Base-by-base conservation (phyloP, 441 rosid species). In the Eruca vesicaria region DNA sequence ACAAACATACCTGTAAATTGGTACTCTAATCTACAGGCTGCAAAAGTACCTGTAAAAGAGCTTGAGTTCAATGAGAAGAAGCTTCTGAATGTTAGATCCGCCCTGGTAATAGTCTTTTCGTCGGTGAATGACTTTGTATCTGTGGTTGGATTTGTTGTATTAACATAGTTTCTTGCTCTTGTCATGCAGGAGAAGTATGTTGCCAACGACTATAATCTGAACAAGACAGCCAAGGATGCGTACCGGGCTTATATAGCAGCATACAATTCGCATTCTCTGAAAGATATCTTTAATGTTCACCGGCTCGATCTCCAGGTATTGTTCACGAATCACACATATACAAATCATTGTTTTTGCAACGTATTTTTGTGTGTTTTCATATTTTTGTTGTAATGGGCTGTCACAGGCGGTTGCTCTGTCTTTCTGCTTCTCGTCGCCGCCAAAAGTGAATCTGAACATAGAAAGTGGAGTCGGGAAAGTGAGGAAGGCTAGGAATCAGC, bases 261-360 rank as follows among this genome's bases (percentile, higher is more conserved):
- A 2, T 96, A 96, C 79, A 94, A 96, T 79, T 94, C 96, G n/a
- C 98, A 96, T 81, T 87, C 98, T 2, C 86, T 92, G 90, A 94
- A 96, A 83, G 97, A 93, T 71, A 59, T 62, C 10, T 66, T 68
- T 76, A 93, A 93, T 61, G 99, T 96, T 62, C 99, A 94, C 76
- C 89, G 92, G 20, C 98, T 96, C 0, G 97, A 96, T 85, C 86
- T 92, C 29, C 94, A 92, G 98, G 99, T 96, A 62, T 6, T 19
- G 38, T 29, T 60, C 82, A 45, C n/a, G n/a, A n/a, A n/a, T n/a
- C 3, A 45, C 18, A 23, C 19, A 32, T 10, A 29, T 9, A n/a
- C n/a, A 33, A 23, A 5, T 15, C 1, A 38, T 7, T 36, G 29
- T 16, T 52, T 18, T 72, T 78, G 21, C 60, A 57, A 18, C n/a